phyloP scores from a whole-genome alignment of 805 yeast genomes.

The Zygosaccharomyces lentus region DNA sequence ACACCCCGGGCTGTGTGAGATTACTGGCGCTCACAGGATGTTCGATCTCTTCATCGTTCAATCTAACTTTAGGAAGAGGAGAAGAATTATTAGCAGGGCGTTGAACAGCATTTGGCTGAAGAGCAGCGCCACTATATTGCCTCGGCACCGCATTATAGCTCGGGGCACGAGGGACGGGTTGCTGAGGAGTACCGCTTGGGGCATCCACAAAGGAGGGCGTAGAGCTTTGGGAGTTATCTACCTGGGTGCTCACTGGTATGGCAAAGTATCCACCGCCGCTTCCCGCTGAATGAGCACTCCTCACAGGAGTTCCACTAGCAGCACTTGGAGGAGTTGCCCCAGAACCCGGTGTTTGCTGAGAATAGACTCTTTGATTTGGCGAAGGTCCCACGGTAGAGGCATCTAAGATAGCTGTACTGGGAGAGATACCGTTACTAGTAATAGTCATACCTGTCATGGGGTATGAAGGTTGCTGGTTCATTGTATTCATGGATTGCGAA shows the following conservation, averaged over 20 bases:
- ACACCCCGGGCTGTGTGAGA: constrained; percentile 5
- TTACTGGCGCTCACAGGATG: constrained; percentile 4
- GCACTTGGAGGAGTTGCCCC: constrained; percentile 10
- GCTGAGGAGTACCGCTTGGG: background rate
- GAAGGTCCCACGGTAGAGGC: constrained; percentile 10
- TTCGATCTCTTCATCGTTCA: constrained; percentile 20
- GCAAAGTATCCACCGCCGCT: constrained; percentile 37
- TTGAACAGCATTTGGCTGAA: constrained; percentile 1
- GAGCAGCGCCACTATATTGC: background rate
- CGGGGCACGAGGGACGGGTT: background rate
- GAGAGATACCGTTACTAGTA: constrained; percentile 25
- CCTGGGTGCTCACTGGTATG: constrained; percentile 26
- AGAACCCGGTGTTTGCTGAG: constrained; percentile 17
- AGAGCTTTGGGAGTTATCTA: constrained; percentile 19
- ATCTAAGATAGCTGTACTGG: constrained; percentile 12
- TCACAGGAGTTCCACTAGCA: constrained; percentile 24
- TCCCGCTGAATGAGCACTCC: constrained; percentile 24
- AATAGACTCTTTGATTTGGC: constrained; percentile 22
- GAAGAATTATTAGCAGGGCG: constrained; percentile 1
- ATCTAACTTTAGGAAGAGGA: constrained; percentile 19
- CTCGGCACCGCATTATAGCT: background rate
- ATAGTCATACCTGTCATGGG: constrained; percentile 14
- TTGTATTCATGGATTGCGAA: background rate
- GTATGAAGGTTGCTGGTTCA: constrained; percentile 2
- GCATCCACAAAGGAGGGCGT: constrained; percentile 18